These are phyloP conservation scores for Mycena filopes DNA, from an alignment of 768 basidiomycete species.

Conservation along the genomic window DNA sequence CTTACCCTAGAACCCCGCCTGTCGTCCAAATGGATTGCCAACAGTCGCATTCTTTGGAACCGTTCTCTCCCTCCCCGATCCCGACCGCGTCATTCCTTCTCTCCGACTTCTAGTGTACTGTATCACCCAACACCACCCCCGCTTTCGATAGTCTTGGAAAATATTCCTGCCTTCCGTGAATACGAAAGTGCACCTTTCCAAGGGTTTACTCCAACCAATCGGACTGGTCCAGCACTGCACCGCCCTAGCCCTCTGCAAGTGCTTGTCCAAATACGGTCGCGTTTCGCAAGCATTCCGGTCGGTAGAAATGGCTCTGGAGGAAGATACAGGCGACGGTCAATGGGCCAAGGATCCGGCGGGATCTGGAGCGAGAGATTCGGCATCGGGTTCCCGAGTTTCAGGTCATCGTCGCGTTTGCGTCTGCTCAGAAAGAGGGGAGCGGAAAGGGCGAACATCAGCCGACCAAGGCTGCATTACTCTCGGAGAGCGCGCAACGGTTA, in stretches of 20 bases:
- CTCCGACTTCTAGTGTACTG: conserved; percentile 54
- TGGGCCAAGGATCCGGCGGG: conserved; percentile 75
- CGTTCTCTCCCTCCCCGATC: conserved; percentile 80
- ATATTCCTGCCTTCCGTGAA: conserved; percentile 78
- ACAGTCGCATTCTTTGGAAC: conserved; percentile 84
- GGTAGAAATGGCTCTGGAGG: conserved; percentile 66
- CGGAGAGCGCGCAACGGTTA: conserved; percentile 83
- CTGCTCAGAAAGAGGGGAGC: conserved; percentile 52
- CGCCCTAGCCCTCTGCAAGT: conserved; percentile 80
- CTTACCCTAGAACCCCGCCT: conserved; percentile 87
- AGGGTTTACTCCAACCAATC: conserved; percentile 79
- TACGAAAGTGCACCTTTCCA: conserved; percentile 79
- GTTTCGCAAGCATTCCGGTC: conserved; percentile 61
- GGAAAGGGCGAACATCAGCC: conserved; percentile 35
- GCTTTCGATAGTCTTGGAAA: conserved; percentile 75
- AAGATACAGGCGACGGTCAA: conserved; percentile 70
- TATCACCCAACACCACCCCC: conserved; percentile 84
- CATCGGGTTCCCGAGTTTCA: conserved; percentile 87
- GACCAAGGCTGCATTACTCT: conserved; percentile 69
- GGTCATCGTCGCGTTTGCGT: conserved; percentile 85
- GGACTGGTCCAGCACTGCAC: conserved; percentile 88
- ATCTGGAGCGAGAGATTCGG: conserved; percentile 81
- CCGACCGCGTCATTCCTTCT: conserved; percentile 72
- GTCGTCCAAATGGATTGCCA: conserved; percentile 91
- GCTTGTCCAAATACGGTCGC: conserved; percentile 73